Conservation (phyloP, 2,329 filamentous ascomycete species). For the Botrytis hyacinthi region DNA sequence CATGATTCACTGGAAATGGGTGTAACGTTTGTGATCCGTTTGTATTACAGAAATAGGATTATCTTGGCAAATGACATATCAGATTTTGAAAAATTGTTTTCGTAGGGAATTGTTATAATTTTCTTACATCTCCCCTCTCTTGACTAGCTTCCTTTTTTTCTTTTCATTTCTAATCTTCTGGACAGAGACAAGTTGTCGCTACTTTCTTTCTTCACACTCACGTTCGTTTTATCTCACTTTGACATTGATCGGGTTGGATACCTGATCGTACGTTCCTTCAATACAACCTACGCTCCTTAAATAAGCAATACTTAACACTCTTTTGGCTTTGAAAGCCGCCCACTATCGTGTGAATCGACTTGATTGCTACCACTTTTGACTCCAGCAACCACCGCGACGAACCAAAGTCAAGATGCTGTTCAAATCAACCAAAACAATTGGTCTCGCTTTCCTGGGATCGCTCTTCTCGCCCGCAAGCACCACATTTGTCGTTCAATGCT, state of each 20-base stretch:
- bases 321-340: background rate
- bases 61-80: background rate
- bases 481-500: slow-evolving; percentile 21
- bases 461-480: slow-evolving; percentile 10
- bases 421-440: background rate
- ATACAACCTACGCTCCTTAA: background rate
- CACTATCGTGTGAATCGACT: background rate
- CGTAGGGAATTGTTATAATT: background rate
- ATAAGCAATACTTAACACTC: background rate
- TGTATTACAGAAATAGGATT: background rate
- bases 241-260: slow-evolving; percentile 16
- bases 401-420: background rate
- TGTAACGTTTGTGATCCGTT: background rate
- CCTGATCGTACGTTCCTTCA: slow-evolving; percentile 16
- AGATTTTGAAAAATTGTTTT: background rate
- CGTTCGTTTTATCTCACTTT: slow-evolving; percentile 5
- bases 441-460: background rate
- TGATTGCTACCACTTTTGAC: background rate
- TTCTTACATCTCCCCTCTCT: background rate
- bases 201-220: background rate
- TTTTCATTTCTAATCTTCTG: background rate
- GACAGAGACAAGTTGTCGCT: background rate
- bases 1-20: background rate
- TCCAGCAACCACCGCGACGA: background rate
- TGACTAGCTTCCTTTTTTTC: background rate